Percentiles rank a stretch among this genome's conserved stretches.
phyloP scores from a whole-genome alignment of 1,284 basidiomycete species.

The Caloboletus firmus region DNA sequence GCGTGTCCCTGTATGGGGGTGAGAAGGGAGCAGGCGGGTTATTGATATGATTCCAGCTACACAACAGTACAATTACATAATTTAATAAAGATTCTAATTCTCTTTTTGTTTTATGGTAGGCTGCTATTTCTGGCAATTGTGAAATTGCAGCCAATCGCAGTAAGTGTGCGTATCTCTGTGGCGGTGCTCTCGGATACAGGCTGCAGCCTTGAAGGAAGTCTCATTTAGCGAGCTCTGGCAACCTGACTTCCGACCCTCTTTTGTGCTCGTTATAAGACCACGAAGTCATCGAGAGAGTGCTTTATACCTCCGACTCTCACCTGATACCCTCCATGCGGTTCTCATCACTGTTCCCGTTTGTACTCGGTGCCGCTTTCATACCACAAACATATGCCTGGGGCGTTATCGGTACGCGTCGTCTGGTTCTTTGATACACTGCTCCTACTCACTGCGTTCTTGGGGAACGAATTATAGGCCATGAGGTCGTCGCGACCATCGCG shows the following conservation, averaged over 20 bases:
- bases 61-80: too few species aligned
- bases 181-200: constrained; percentile 1
- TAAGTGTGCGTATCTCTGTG: constrained; percentile 2
- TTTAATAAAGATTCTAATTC: too few species aligned
- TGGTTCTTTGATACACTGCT: background rate
- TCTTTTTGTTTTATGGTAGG: too few species aligned
- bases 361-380: constrained; percentile 18
- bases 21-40: too few species aligned
- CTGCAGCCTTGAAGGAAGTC: background rate
- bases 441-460: background rate
- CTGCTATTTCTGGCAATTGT: background rate
- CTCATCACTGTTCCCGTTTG: constrained; percentile 15
- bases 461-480: constrained; percentile 63
- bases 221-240: constrained; percentile 17
- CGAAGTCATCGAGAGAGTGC: background rate
- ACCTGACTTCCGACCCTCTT: background rate
- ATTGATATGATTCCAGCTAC: too few species aligned
- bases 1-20: too few species aligned
- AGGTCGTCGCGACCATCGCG: constrained; percentile 90
- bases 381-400: constrained; percentile 42
- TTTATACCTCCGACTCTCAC: background rate
- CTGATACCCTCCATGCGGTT: constrained; percentile 26
- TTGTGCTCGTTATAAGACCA: background rate
- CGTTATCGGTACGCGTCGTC: constrained; percentile 38
- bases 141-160: background rate